Evolutionary conservation across 2,329 filamentous ascomycete species (phyloP), one percentile per base, ranked within the genome.

Genomic region (Colletotrichum echinochloae): DNA sequence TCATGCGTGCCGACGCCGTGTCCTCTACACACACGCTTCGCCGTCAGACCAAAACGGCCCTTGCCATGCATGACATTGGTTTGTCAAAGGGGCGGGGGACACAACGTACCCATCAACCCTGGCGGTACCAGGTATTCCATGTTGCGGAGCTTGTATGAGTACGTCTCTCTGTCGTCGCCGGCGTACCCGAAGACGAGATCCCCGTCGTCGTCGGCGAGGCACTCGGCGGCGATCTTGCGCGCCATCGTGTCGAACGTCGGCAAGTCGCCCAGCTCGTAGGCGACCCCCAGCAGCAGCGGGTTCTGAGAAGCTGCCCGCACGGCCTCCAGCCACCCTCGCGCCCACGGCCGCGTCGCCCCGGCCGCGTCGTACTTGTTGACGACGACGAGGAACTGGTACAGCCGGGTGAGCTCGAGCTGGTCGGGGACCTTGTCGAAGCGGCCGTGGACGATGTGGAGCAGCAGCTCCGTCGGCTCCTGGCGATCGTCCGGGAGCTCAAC

Each of bases 361-460:
- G 77, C 77, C 14, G 77, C 69, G 60, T 78, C 75, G 70, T 79
- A 80, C 52, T 79, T 80, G 39, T 80, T 73, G 1, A 77, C 77
- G 20, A 80, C 39, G 0, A 77, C 73, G 0, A 78, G 74, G 4
- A 80, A 63, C 0, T 76, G 63, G 68, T 76, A 80, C 1, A 80
- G 65, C 1, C 75, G 66, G 1, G 74, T 71, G 5, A 78, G 61
- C 1, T 72, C 55, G 6, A 80, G 37, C 5, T 37, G 62, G 2
- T 37, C 67, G 0, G 77, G 78, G 0, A 81, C 75, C 1, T 68
- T 71, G 3, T 77, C 65, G 18, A 80, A 75, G 2, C 75, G 66
- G 18, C 74, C 74, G 57, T 81, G 80, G 6, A 75, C 72, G 39
- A 81, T 79, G 20, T 76, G 68, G 26, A 81, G 70, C 18, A 81